These are phyloP conservation scores for Grosmannia clavigera DNA, from an alignment of 2,329 filamentous ascomycete genomes.

Conservation along the genomic window DNA sequence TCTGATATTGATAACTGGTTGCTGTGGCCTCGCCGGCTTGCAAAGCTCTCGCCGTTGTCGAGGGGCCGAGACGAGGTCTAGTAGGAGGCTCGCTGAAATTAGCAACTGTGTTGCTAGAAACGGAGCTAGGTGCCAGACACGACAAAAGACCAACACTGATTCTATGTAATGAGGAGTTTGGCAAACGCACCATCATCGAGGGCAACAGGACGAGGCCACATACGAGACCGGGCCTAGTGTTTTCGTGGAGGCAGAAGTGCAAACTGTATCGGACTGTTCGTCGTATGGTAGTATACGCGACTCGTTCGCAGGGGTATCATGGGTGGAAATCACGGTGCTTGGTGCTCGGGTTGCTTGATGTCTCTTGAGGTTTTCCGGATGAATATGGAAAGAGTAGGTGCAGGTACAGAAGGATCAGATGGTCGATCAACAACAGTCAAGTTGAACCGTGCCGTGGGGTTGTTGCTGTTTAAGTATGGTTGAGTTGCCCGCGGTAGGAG, in stretches of 20 bases:
- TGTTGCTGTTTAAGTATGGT: neutral
- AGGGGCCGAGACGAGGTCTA: constrained; percentile 47
- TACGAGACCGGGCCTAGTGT: constrained; percentile 9
- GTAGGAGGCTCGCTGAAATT: neutral
- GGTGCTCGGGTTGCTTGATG: neutral
- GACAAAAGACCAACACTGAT: neutral
- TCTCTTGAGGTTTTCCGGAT: neutral
- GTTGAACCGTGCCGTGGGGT: neutral
- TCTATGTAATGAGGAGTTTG: neutral
- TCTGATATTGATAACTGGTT: constrained; percentile 63
- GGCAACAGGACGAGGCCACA: constrained; percentile 7
- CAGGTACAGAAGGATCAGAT: neutral
- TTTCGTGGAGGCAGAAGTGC: constrained; percentile 2
- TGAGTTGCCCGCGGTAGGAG: neutral
- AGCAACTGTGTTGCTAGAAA: neutral
- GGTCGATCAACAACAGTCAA: neutral
- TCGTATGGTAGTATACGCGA: neutral
- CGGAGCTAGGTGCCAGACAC: neutral
- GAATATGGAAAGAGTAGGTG: neutral
- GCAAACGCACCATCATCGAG: constrained; percentile 14
- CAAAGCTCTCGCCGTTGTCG: constrained; percentile 44
- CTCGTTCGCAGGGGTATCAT: neutral
- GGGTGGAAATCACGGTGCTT: neutral
- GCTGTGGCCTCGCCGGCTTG: constrained; percentile 44
- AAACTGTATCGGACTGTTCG: neutral